These are phyloP conservation scores for Hypoxylon rickii DNA, from an alignment of 495 filamentous ascomycete genomes.

Conservation along the genomic window DNA sequence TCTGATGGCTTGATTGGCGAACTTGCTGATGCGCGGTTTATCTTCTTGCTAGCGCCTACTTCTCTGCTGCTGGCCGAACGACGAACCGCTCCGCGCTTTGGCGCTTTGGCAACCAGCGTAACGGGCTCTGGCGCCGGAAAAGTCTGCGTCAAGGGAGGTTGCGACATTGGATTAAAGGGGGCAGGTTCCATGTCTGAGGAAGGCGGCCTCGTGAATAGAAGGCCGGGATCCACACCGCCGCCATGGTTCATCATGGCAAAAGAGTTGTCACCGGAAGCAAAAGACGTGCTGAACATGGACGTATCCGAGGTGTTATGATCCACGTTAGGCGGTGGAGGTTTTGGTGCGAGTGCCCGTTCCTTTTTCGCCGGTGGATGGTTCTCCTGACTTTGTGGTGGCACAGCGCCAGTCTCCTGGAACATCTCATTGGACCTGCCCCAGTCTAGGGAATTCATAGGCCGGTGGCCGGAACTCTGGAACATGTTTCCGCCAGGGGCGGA, in stretches of 20 bases:
- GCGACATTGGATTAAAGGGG: slow-evolving; percentile 42
- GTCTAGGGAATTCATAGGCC: slow-evolving; percentile 50
- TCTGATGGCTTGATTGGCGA: slow-evolving; percentile 56
- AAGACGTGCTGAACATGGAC: slow-evolving; percentile 46
- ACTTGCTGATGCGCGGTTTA: slow-evolving; percentile 53
- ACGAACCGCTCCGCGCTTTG: slow-evolving; percentile 42
- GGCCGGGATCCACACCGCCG: slow-evolving; percentile 50
- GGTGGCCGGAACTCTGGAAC: slow-evolving; percentile 45
- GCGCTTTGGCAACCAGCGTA: slow-evolving; percentile 29
- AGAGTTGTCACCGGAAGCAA: slow-evolving; percentile 45
- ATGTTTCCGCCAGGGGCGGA: slow-evolving; percentile 40
- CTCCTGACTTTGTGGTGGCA: slow-evolving; percentile 38
- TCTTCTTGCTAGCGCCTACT: slow-evolving; percentile 38
- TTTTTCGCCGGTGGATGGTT: slow-evolving; percentile 34
- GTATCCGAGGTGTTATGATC: slow-evolving; percentile 43
- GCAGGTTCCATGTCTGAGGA: slow-evolving; percentile 48
- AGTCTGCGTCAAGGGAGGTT: slow-evolving; percentile 33
- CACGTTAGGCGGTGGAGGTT: slow-evolving; percentile 43
- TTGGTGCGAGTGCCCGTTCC: slow-evolving; percentile 44
- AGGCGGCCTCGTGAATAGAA: slow-evolving; percentile 52
- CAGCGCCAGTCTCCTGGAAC: slow-evolving; percentile 46
- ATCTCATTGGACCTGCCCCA: slow-evolving; percentile 55
- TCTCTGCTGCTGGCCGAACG: slow-evolving; percentile 52
- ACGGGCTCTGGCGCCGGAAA: slow-evolving; percentile 34
- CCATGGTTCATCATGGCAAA: slow-evolving; percentile 46